Evolutionary conservation across 2,329 filamentous ascomycete species (phyloP).

Genomic region (Sporothrix inflata): DNA sequence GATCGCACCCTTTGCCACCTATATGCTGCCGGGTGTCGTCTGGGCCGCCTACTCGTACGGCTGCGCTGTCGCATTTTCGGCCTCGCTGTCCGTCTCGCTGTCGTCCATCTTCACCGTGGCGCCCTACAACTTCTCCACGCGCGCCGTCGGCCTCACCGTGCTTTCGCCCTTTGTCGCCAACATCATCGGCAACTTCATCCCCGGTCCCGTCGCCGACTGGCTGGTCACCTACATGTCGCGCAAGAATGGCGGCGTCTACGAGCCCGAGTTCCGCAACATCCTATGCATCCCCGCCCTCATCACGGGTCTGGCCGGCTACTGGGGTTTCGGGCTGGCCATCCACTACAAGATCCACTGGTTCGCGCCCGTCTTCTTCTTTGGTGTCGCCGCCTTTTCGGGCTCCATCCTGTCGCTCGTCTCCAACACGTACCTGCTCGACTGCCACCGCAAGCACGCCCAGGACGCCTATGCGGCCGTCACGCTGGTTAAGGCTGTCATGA

Average conservation of each 20-base stretch:
- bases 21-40: slow-evolving; percentile 47
- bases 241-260: slow-evolving; percentile 48
- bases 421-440: slow-evolving; percentile 28
- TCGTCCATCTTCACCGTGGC: slow-evolving; percentile 45
- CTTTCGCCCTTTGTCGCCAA: slow-evolving; percentile 47
- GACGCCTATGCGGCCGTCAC: slow-evolving; percentile 28
- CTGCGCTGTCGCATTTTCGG: slow-evolving; percentile 41
- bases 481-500: slow-evolving; percentile 25
- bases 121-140: slow-evolving; percentile 45
- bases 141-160: slow-evolving; percentile 45
- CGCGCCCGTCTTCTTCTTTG: slow-evolving; percentile 28
- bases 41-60: slow-evolving; percentile 48
- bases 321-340: slow-evolving; percentile 42
- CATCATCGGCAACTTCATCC: slow-evolving; percentile 41
- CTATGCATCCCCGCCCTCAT: slow-evolving; percentile 42
- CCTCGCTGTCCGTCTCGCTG: slow-evolving; percentile 8
- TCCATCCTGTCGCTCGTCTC: slow-evolving; percentile 16
- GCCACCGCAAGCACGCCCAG: slow-evolving; percentile 31
- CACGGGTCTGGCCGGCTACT: slow-evolving; percentile 43
- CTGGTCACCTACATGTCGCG: slow-evolving; percentile 45
- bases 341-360: slow-evolving; percentile 34
- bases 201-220: slow-evolving; percentile 43
- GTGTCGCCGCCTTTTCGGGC: slow-evolving; percentile 12
- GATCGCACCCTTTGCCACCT: slow-evolving; percentile 45
- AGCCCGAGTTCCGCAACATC: slow-evolving; percentile 50